These are phyloP conservation scores for Heterobasidion parviporum DNA, from an alignment of 1,284 basidiomycete species.

Conservation along the genomic window DNA sequence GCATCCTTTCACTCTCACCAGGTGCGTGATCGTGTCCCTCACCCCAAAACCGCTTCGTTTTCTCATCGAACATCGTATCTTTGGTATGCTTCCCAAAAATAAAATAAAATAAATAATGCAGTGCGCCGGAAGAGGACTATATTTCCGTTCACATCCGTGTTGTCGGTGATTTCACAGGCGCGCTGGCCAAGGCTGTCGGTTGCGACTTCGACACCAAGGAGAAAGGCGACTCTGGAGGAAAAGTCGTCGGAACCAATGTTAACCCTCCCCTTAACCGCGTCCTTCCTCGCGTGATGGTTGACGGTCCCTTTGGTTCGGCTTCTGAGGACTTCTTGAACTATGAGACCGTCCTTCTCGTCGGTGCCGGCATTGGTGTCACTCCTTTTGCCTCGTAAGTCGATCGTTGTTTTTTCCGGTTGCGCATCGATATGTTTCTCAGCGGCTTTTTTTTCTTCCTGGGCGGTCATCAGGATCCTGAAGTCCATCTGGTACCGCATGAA, in stretches of 20 bases:
- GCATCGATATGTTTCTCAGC: neutral
- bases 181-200: slow-evolving; percentile 73
- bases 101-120: slow-evolving; percentile 15
- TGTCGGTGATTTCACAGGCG: slow-evolving; percentile 80
- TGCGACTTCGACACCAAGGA: slow-evolving; percentile 66
- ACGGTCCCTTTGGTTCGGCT: slow-evolving; percentile 82
- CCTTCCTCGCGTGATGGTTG: slow-evolving; percentile 84
- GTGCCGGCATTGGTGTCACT: slow-evolving; percentile 88
- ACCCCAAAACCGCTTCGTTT: neutral
- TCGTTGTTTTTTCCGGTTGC: neutral
- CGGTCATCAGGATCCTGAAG: slow-evolving; percentile 61
- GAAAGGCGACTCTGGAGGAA: slow-evolving; percentile 43
- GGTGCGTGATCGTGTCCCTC: slow-evolving; percentile 25
- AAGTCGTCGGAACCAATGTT: slow-evolving; percentile 47
- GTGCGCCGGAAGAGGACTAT: slow-evolving; percentile 86
- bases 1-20: slow-evolving; percentile 90
- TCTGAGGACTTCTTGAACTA: slow-evolving; percentile 83
- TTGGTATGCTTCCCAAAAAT: too few relatives aligned
- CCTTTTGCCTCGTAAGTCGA: slow-evolving; percentile 77
- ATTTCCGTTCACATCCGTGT: slow-evolving; percentile 85
- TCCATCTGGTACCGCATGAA: slow-evolving; percentile 95
- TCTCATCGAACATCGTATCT: neutral
- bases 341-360: slow-evolving; percentile 79
- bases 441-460: slow-evolving; percentile 5
- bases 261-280: slow-evolving; percentile 60